Base-by-base conservation (phyloP, 108 stramenopile species). In the Cyclostephanos invisitatus region DNA sequence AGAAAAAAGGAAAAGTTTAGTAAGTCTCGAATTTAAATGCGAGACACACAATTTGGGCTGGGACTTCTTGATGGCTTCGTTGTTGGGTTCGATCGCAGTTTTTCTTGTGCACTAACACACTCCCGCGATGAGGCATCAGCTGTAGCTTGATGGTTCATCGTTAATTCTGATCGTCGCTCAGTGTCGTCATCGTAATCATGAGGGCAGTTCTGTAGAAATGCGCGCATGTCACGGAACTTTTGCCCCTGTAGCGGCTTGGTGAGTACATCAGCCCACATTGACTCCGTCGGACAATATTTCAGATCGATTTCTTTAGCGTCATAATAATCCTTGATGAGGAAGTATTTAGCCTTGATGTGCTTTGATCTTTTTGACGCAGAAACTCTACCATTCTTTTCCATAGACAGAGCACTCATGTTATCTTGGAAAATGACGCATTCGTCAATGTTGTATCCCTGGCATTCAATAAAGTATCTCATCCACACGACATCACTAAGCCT, bases 381-480 rank as follows among this genome's bases (percentile, higher is more conserved):
- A 0, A 37, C 0, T 40, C 38, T n/a, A 3, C 64, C 72, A 38
- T 73, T 73, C 64, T 25, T 55, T 18, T 27, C 72, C 2, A 73
- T 44, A 7, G 55, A 27, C 14, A 73, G 50, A 1, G 64, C 22
- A 37, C 32, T 36, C 50, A 63, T 54, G 37, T 66, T 73, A 22
- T 73, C 69, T 36, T 70, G 32, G 47, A 71, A 82, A 38, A 84
- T 24, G 2, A 82, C 47, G 32, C 47, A 74, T 5, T 72, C 56
- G 14, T 60, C 48, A 10, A 85, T 37, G 24, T 61, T 10, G 38
- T 64, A 57, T 56, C 84, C 81, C 72, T 87, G 87, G n/a, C 40
- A 74, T 58, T 75, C 42, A 37, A 85, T 37, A 67, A 83, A 88
- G 15, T 69, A 29, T 10, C 17, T 35, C 18, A 73, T 68, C 84